A percentile compares a stretch with the other conserved stretches of the same genome.
Conservation (phyloP, 352 stramenopile genomes). For the Pythium sp. region DNA sequence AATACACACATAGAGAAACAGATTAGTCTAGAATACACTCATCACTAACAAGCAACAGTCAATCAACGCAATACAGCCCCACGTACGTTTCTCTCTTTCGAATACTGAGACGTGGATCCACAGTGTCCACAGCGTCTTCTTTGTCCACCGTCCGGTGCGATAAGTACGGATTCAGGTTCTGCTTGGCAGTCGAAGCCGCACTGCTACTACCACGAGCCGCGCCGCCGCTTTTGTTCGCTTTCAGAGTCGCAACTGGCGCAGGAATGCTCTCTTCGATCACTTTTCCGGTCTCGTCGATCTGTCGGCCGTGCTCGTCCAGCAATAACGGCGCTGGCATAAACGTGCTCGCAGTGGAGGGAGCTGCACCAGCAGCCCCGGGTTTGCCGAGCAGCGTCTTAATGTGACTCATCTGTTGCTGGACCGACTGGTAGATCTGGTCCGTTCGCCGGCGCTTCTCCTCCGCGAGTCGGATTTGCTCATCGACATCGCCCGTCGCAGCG, state of each 20-base stretch:
- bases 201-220: background rate
- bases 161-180: conserved; percentile 75
- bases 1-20: conserved; percentile 10
- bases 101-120: conserved; percentile 75
- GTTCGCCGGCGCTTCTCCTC: conserved; percentile 62
- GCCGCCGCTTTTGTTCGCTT: conserved; percentile 40
- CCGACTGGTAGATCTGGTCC: conserved; percentile 82
- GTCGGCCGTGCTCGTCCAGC: conserved; percentile 73
- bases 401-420: conserved; percentile 80
- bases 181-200: conserved; percentile 10
- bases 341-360: conserved; percentile 16
- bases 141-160: conserved; percentile 73
- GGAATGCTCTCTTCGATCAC: conserved; percentile 52
- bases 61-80: background rate
- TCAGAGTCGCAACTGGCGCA: conserved; percentile 43
- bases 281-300: conserved; percentile 73
- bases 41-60: conserved; percentile 15
- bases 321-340: conserved; percentile 80
- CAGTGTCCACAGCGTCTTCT: conserved; percentile 58
- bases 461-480: conserved; percentile 38
- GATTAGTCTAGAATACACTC: background rate
- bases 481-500: conserved; percentile 19
- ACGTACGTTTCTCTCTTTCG: conserved; percentile 82
- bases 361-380: conserved; percentile 20
- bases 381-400: conserved; percentile 65